Percentiles rank a stretch among this genome's conserved stretches.
phyloP scores from a whole-genome alignment of 2,329 filamentous ascomycete genomes.

The Rhinocladiella mackenziei region DNA sequence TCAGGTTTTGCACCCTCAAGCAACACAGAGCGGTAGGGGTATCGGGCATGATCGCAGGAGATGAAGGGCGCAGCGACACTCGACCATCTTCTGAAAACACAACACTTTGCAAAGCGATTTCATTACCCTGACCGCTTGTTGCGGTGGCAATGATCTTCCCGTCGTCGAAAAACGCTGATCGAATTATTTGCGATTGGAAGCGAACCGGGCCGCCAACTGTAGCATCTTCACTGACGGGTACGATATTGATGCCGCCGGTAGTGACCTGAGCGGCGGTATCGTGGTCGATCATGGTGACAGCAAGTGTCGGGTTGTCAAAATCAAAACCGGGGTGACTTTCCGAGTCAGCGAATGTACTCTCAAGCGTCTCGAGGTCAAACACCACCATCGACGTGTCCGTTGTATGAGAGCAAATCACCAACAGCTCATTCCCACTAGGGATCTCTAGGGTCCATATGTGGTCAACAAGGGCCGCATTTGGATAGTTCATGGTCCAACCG shows the following conservation, averaged over 20 bases:
- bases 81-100: background rate
- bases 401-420: conserved; percentile 42
- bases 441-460: conserved; percentile 45
- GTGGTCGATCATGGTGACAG: conserved; percentile 38
- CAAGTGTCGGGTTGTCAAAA: conserved; percentile 42
- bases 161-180: conserved; percentile 10
- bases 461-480: conserved; percentile 39
- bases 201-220: too few species aligned
- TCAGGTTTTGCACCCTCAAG: conserved; percentile 5
- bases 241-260: conserved; percentile 10
- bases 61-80: background rate
- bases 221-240: too few species aligned
- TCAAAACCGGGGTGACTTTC: conserved; percentile 39
- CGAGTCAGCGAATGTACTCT: conserved; percentile 40
- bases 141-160: conserved; percentile 7
- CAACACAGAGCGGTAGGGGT: conserved; percentile 13
- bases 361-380: conserved; percentile 38
- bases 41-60: conserved; percentile 2
- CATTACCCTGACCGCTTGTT: conserved; percentile 3
- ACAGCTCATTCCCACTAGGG: conserved; percentile 34
- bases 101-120: conserved; percentile 11
- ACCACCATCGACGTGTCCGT: conserved; percentile 39
- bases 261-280: conserved; percentile 44
- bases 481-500: conserved; percentile 43
- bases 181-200: too few species aligned